Evolutionary conservation across 1,139 yeast genomes (phyloP), one percentile per base, ranked within the genome.

Genomic region (Chernovozyma aurita): DNA sequence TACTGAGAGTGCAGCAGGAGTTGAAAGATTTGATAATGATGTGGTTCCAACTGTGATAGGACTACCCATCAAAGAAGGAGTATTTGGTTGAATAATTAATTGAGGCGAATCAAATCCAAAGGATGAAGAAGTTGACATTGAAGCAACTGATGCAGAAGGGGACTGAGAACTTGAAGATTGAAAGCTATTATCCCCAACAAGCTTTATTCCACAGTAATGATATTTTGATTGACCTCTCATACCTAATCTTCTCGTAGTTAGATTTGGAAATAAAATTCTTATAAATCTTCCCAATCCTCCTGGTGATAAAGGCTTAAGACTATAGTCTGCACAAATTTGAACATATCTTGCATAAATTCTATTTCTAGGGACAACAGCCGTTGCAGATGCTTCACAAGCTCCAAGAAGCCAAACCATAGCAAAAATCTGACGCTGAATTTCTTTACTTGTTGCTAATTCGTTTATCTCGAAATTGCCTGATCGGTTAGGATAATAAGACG

Each of bases 271-370:
- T 12, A 83, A 63, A 7, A 82, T 67, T 42, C 85, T 73, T 11
- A 88, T 90, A 32, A 88, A 65, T 52, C 86, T 86, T 14, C 97
- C 97, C 56, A 88, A 80, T 11, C 90, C 80, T 1, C 96, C 95
- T 13, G 95, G 95, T 20, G 87, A 80, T 38, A 88, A 61, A 1
- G 96, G 95, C 39, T 76, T 73, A 31, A 87, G 54, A 12, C 71
- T 72, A 52, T 75, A 70, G 33, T 77, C 78, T 11, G 86, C 80
- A 57, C 96, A 88, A 8, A 80, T 53, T 17, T 78, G 78, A 14
- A 79, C 88, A 53, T 88, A 90, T 36, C 85, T 73, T 12, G 95
- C 87, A 57, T 85, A 88, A 18, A 88, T 79, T 36, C 87, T 65
- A 49, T 85, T 85, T 40, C 97, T 65, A 5, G 95, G 95, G 15